Percentiles rank a stretch among this genome's conserved stretches.
Evolutionary conservation across 2,329 filamentous ascomycete genomes (phyloP).

Genomic region (Colletotrichum tamarilloi): DNA sequence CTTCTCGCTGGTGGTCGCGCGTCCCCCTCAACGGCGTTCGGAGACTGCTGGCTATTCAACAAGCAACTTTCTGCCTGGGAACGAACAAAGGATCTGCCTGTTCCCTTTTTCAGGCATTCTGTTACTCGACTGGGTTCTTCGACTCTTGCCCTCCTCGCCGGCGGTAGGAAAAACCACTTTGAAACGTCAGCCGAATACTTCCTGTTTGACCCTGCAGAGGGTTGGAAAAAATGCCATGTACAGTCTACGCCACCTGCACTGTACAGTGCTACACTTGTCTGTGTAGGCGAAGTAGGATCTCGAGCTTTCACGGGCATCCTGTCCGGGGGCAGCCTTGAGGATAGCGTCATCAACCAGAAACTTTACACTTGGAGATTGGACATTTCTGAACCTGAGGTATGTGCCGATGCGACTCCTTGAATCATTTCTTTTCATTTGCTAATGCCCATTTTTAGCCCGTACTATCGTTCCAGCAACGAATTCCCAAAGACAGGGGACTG

Average conservation of each 20-base stretch:
- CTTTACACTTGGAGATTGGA: constrained; percentile 73
- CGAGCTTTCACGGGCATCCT: constrained; percentile 68
- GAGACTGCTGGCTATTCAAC: constrained; percentile 81
- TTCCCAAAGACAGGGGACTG: neutral
- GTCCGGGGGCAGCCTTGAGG: constrained; percentile 75
- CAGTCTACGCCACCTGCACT: constrained; percentile 47
- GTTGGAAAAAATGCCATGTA: constrained; percentile 59
- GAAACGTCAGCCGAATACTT: constrained; percentile 63
- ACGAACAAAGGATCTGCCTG: constrained; percentile 71
- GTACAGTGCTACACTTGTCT: constrained; percentile 57
- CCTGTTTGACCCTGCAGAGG: constrained; percentile 59
- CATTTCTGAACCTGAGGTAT: constrained; percentile 50
- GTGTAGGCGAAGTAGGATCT: constrained; percentile 39
- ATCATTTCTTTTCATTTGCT: neutral
- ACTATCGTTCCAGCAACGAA: constrained; percentile 3
- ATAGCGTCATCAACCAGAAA: constrained; percentile 72
- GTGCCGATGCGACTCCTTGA: constrained; percentile 32
- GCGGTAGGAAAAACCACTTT: constrained; percentile 67
- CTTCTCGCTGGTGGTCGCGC: constrained; percentile 81
- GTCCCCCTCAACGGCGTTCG: constrained; percentile 77
- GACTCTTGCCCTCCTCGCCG: constrained; percentile 66
- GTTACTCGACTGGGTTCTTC: constrained; percentile 64
- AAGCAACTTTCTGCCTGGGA: constrained; percentile 68
- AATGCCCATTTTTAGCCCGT: neutral
- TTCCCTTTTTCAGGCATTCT: constrained; percentile 81